These are phyloP conservation scores for Phaeotremella fagi DNA, from an alignment of 768 basidiomycete genomes.

Conservation along the genomic window DNA sequence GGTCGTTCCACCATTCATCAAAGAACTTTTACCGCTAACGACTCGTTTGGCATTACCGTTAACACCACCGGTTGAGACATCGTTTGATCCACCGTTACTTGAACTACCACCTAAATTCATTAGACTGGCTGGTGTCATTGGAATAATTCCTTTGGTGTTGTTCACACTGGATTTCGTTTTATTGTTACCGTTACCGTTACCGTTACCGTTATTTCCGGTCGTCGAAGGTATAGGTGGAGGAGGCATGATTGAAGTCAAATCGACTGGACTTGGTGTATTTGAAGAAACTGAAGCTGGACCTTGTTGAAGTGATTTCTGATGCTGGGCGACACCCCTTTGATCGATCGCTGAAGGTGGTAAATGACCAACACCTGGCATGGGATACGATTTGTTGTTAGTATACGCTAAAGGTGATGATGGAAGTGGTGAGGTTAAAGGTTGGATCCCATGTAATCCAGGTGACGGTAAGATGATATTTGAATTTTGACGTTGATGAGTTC, in stretches of 20 bases:
- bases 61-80: background rate
- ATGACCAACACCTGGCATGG: slow-evolving; percentile 17
- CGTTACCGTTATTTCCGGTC: no score
- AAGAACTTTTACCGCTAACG: background rate
- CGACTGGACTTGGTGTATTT: slow-evolving; percentile 73
- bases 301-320: slow-evolving; percentile 25
- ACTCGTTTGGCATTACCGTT: background rate
- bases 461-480: slow-evolving; percentile 5
- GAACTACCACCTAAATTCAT: slow-evolving; percentile 72
- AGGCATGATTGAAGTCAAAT: slow-evolving; percentile 65
- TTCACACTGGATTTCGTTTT: background rate
- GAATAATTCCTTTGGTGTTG: slow-evolving; percentile 51
- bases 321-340: slow-evolving; percentile 11
- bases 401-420: slow-evolving; percentile 14
- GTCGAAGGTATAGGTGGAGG: slow-evolving; percentile 70
- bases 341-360: slow-evolving; percentile 31
- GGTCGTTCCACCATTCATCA: slow-evolving; percentile 1
- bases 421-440: slow-evolving; percentile 23
- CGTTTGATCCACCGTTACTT: slow-evolving; percentile 47
- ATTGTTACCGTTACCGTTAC: background rate
- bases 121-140: slow-evolving; percentile 85
- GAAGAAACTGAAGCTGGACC: slow-evolving; percentile 51
- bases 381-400: slow-evolving; percentile 9
- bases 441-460: slow-evolving; percentile 2
- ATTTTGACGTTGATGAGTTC: slow-evolving; percentile 11